Conservation (phyloP, 441 rosid genomes). For the Populus tomentosa region DNA sequence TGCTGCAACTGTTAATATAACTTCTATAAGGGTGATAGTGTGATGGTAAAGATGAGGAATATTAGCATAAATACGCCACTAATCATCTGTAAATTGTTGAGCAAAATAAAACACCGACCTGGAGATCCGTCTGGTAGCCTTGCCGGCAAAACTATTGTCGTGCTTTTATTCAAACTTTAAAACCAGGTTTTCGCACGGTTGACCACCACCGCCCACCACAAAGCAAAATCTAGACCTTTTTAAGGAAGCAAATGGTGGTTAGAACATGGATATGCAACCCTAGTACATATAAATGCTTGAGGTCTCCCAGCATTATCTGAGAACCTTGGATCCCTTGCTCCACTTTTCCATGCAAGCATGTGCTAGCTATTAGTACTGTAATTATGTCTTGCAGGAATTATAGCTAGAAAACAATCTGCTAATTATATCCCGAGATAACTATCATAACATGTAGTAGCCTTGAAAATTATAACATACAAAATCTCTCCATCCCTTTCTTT, state of each 20-base stretch:
- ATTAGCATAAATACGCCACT: slow-evolving; percentile 4
- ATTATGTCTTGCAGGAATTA: slow-evolving; percentile 35
- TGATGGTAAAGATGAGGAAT: slow-evolving; percentile 6
- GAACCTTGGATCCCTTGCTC: slow-evolving; percentile 26
- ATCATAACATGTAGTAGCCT: background rate
- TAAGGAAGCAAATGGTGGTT: slow-evolving; percentile 43
- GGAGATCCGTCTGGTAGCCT: slow-evolving; percentile 33
- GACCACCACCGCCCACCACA: slow-evolving; percentile 17
- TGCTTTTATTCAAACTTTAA: background rate
- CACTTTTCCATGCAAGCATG: slow-evolving; percentile 42
- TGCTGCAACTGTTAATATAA: slow-evolving; percentile 10
- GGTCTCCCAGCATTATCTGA: slow-evolving; percentile 31
- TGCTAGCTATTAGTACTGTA: slow-evolving; percentile 35
- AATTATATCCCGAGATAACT: slow-evolving; percentile 25
- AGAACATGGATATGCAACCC: background rate
- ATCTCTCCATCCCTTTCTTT: background rate
- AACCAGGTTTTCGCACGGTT: slow-evolving; percentile 23
- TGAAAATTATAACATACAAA: slow-evolving; percentile 8
- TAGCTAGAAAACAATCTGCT: slow-evolving; percentile 14
- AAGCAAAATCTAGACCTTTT: slow-evolving; percentile 15
- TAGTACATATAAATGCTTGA: slow-evolving; percentile 24
- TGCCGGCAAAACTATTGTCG: slow-evolving; percentile 11
- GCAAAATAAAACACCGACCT: slow-evolving; percentile 28
- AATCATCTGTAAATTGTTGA: slow-evolving; percentile 9
- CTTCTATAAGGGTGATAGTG: slow-evolving; percentile 14